Base-by-base conservation (phyloP, 495 filamentous ascomycete genomes). In the Sporormia fimetaria region DNA sequence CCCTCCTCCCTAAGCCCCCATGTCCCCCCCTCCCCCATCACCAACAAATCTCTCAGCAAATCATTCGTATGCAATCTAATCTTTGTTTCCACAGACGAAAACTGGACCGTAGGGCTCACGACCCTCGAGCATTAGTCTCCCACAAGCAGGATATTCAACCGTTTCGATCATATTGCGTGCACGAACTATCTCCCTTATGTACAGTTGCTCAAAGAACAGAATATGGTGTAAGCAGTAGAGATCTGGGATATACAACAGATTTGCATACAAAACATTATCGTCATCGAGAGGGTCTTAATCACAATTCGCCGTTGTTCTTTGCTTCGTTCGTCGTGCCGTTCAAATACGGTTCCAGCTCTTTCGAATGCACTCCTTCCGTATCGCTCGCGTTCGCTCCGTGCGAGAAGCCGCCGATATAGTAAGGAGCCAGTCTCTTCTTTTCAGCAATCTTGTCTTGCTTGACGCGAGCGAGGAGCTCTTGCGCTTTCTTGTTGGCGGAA, bases 241-340 rank as follows among this genome's bases (percentile, higher is more conserved):
- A 21, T 37, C n/a, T 22, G 15, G 15, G 6, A 25, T 6, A 30
- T 3, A 12, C n/a, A n/a, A n/a, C n/a, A 16, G 8, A 3, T 36
- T 21, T 10, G 14, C 4, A 17, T 23, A 7, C 34, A 33, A 40
- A 35, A 47, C 46, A 38, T 62, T 57, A 32, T 56, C 55, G 31
- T 62, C 57, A 39, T 60, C 51, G 24, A 63, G 47, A 9, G 57
- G 55, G 12, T 51, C 52, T 40, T 57, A 38, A 5, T 60, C 61
- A 25, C 52, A 49, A 30, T 63, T 63, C 17, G 29, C 6, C 6
- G 6, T 32, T 32, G 11, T 32, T 6, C 29, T 10, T 27, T n/a
- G 25, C 30, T 3, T 25, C 42, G 14, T 46, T 38, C 16, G 42
- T 8, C 12, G 41, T 21, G 4, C 47, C 47, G 17, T 51, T 51